Evolutionary conservation across 768 basidiomycete genomes (phyloP).

Genomic region (Boletus sp.): DNA sequence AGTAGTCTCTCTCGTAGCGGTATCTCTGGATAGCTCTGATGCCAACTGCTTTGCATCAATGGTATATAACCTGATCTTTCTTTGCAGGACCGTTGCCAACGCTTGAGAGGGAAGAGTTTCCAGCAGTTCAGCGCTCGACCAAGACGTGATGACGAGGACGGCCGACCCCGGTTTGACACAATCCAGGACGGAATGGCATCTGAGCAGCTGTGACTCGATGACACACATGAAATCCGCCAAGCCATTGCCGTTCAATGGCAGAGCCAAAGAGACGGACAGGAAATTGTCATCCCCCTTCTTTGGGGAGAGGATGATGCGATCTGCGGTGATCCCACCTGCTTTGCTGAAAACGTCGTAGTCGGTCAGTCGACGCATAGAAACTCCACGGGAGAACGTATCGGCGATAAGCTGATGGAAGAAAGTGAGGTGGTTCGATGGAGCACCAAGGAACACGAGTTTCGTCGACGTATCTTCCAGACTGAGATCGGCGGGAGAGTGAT

Average conservation of each 20-base stretch:
- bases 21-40: slow-evolving; percentile 27
- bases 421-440: slow-evolving; percentile 44
- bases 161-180: slow-evolving; percentile 65
- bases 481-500: slow-evolving; percentile 28
- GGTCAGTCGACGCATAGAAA: slow-evolving; percentile 60
- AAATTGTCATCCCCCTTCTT: slow-evolving; percentile 36
- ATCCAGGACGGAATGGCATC: slow-evolving; percentile 69
- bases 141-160: slow-evolving; percentile 72
- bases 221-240: slow-evolving; percentile 71
- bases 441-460: slow-evolving; percentile 56
- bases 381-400: slow-evolving; percentile 53
- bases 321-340: slow-evolving; percentile 65
- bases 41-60: slow-evolving; percentile 60
- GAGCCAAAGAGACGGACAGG: slow-evolving; percentile 51
- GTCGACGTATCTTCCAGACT: slow-evolving; percentile 25
- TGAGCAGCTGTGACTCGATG: slow-evolving; percentile 74
- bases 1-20: slow-evolving; percentile 38
- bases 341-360: slow-evolving; percentile 77
- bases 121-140: slow-evolving; percentile 72
- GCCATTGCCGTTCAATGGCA: slow-evolving; percentile 57
- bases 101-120: slow-evolving; percentile 57
- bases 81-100: slow-evolving; percentile 44
- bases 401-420: slow-evolving; percentile 49
- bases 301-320: slow-evolving; percentile 64
- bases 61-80: slow-evolving; percentile 55